Evolutionary conservation across 352 stramenopile genomes (phyloP), one percentile per base, ranked within the genome.

Genomic region (Pythium rishiriense): DNA sequence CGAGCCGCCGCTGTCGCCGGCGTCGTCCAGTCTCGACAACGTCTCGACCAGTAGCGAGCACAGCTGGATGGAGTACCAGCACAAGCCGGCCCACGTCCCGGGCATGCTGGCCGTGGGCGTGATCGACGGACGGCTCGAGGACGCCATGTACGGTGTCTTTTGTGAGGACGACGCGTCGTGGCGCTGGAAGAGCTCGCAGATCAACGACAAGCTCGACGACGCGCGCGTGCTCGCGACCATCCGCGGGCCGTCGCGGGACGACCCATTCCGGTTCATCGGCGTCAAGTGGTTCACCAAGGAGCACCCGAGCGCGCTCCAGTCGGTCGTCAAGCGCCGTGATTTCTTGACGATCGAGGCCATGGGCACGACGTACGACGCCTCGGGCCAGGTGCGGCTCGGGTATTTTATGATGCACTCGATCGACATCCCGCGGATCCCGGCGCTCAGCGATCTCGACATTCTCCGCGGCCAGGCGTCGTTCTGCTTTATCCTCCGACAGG

Each of bases 371-470:
- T 52, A 72, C 8, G 75, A 87, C 59, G 72, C 69, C 4, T 69
- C 69, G 1, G 77, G 75, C 4, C 58, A 50, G 3, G 51, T 78
- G 1, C 70, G 24, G 3, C 64, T 88, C 9, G 75, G 78, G 12
- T 90, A 87, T 52, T 78, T 73, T 22, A 51, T 88, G 11, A 74
- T 85, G 68, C 79, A 87, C 60, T 88, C 79, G 17, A 63, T 88
- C 24, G 57, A 66, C 15, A 26, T 87, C 12, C 68, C 62, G 0
- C 67, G 64, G 1, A 58, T 80, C 25, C 76, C 76, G 0, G 70
- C 75, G 47, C 73, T 78, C 15, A 51, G 33, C 0, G 61, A 68
- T 7, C 61, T 72, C 29, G 68, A 62, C 26, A 72, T 86, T 39
- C 66, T 81, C 19, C 76, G 81, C 7, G 63, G 69, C 17, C 62